Evolutionary conservation across 257 asterid genomes (phyloP), one percentile per base, ranked within the genome.

Genomic region (Fraxinus americana): DNA sequence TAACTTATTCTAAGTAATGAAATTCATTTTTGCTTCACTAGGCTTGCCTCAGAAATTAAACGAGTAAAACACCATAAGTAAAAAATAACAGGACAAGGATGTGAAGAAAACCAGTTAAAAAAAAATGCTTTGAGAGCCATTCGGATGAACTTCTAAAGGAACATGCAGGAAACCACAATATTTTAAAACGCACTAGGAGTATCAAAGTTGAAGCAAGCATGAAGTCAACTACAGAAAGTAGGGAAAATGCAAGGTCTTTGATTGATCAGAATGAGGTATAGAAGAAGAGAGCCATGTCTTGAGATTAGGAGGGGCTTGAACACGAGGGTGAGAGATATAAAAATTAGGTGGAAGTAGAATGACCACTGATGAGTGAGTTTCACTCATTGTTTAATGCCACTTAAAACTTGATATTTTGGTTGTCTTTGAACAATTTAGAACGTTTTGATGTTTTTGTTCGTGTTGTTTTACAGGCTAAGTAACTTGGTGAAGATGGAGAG

Each of bases 1-100:
- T 36, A 41, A 17, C 36, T 66, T 57, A 72, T 63, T 11, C 17
- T 19, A 5, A 45, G 12, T 38, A 71, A 59, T 50, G 16, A 74
- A 43, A 11, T 6, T 34, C 59, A 38, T 17, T 35, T 48, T 35
- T 19, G 72, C 70, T 70, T 68, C 74, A 34, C n/a, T 77, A 52
- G 4, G 68, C 80, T 27, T 63, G n/a, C 35, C 45, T 39, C 59
- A 67, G 67, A 69, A 77, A 52, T 23, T 38, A 21, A 13, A n/a
- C 35, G 67, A 11, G 39, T n/a, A 72, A 50, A 79, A 41, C 77
- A 69, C 57, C 67, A 68, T 45, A 36, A 19, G 50, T 2, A 10
- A 7, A 27, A 63, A 27, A 25, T 23, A 63, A 63, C 69, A 63
- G 41, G 75, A 27, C 65, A 45, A 32, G 43, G 48, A 52, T n/a